phyloP scores from a whole-genome alignment of 1,284 basidiomycete genomes.

The Microbotryum scabiosae region DNA sequence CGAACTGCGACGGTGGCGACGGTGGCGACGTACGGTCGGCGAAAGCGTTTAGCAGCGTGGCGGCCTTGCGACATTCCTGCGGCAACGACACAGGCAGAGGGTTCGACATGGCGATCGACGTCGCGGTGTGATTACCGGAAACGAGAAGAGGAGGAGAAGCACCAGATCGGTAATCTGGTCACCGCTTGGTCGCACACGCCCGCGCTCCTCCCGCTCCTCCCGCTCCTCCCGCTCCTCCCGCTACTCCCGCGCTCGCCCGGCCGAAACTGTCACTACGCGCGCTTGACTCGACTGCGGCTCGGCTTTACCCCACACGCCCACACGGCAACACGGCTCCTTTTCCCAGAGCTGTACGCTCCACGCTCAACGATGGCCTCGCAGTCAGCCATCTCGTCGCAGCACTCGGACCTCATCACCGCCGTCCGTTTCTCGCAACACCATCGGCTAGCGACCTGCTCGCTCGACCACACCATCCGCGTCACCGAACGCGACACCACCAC shows the following conservation, averaged over 20 bases:
- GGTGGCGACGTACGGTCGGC: constrained; percentile 15
- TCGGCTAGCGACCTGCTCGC: constrained; percentile 61
- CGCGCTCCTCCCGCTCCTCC: too few species aligned
- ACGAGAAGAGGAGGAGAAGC: not conserved
- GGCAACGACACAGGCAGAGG: constrained; percentile 43
- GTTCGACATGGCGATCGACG: constrained; percentile 16
- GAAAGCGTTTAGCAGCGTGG: constrained; percentile 40
- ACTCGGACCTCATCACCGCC: constrained; percentile 70
- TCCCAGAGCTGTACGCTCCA: too few species aligned
- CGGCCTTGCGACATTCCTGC: constrained; percentile 50
- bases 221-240: too few species aligned
- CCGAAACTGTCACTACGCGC: too few species aligned
- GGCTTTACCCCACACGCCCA: too few species aligned
- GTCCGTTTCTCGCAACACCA: constrained; percentile 80
- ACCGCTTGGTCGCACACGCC: not conserved
- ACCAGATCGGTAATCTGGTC: not conserved
- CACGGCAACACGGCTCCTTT: too few species aligned
- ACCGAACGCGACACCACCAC: constrained; percentile 11
- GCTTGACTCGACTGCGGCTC: too few species aligned
- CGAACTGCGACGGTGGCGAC: constrained; percentile 25
- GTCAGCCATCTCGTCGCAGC: constrained; percentile 56
- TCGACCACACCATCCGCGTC: constrained; percentile 60
- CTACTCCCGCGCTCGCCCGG: too few species aligned
- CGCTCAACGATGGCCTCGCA: too few species aligned
- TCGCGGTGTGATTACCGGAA: not conserved